Evolutionary conservation across 495 filamentous ascomycete species (phyloP).

Genomic region (Trichocladium uniseriatum): DNA sequence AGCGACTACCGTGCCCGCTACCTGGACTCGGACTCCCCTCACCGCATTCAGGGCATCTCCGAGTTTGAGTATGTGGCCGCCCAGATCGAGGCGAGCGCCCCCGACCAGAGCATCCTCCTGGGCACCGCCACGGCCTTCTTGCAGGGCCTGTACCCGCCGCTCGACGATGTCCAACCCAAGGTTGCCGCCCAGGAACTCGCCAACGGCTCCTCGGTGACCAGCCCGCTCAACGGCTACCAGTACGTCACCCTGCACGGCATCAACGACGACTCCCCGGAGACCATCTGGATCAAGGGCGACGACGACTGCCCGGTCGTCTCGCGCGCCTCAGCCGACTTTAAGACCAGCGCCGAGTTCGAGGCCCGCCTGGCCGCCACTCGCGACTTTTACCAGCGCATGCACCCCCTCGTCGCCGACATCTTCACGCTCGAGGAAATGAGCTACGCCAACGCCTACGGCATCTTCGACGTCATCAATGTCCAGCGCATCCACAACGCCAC

Average conservation of each 20-base stretch:
- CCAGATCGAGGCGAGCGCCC: conserved; percentile 17
- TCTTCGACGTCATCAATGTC: conserved; percentile 21
- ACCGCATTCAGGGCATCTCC: conserved; percentile 17
- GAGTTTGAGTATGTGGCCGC: conserved; percentile 12
- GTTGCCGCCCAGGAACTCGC: conserved; percentile 9
- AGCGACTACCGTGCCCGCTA: conserved; percentile 14
- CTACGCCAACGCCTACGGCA: conserved; percentile 17
- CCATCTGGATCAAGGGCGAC: conserved; percentile 19
- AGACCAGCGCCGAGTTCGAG: conserved; percentile 1
- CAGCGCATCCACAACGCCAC: conserved; percentile 14
- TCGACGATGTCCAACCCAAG: conserved; percentile 1
- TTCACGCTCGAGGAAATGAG: conserved; percentile 4
- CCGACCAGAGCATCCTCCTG: conserved; percentile 16
- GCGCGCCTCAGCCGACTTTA: background rate
- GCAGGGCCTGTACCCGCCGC: conserved; percentile 19
- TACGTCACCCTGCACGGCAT: conserved; percentile 18
- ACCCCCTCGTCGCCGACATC: conserved; percentile 7
- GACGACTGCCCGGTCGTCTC: conserved; percentile 12
- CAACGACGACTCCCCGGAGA: conserved; percentile 11
- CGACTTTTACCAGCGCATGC: conserved; percentile 13
- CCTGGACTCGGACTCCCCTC: conserved; percentile 7
- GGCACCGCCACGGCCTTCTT: conserved; percentile 19
- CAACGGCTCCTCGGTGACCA: conserved; percentile 12
- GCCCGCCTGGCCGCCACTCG: conserved; percentile 6
- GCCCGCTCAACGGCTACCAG: conserved; percentile 17